These are phyloP conservation scores for Polygonum aviculare DNA, from an alignment of 148 eudicot species.

Conservation along the genomic window DNA sequence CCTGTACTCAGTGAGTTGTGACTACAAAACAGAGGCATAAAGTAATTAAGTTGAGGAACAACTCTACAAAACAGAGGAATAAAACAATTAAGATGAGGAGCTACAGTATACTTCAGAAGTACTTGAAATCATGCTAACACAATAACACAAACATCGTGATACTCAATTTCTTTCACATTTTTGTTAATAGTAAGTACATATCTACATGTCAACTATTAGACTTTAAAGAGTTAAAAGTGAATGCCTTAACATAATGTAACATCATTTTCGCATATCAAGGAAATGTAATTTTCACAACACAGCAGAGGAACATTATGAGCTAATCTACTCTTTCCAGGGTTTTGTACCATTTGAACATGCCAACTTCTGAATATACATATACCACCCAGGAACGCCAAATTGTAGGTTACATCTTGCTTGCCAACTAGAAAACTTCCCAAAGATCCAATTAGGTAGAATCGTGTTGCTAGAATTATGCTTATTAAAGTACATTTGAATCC, in stretches of 20 bases:
- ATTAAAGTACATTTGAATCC: background rate
- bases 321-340: background rate
- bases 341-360: background rate
- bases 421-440: background rate
- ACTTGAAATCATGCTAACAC: background rate
- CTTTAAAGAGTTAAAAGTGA: background rate
- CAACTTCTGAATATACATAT: background rate
- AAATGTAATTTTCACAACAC: background rate
- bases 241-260: background rate
- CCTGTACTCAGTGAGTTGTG: constrained; percentile 73
- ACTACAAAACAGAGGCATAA: constrained; percentile 34
- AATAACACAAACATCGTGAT: background rate
- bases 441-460: background rate
- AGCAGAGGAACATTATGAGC: background rate
- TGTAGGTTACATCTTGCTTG: background rate
- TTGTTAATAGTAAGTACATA: background rate
- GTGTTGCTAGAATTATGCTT: background rate
- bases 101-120: background rate
- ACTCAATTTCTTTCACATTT: background rate
- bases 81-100: constrained; percentile 1
- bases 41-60: background rate
- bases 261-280: background rate
- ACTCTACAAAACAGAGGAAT: constrained; percentile 32
- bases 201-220: background rate
- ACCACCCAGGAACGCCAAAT: background rate